Evolutionary conservation across 2,329 filamentous ascomycete genomes (phyloP), one percentile per base, ranked within the genome.

Genomic region (Arthrinium phaeospermum): DNA sequence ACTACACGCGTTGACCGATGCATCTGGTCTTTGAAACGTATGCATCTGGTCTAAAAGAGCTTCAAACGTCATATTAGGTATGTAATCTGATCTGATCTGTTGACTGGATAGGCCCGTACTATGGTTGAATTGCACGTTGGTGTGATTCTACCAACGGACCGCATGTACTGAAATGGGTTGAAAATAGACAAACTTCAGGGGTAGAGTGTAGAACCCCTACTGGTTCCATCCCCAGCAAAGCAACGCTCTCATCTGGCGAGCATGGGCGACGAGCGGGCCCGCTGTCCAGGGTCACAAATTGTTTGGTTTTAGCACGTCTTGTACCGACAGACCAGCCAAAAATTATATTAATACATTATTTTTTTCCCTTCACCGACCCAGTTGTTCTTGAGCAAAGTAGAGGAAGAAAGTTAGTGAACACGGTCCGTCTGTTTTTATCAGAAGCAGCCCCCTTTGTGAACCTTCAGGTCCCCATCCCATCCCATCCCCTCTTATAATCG

Each of bases 351-450:
- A n/a, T 24, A n/a, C 41, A 64, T 4, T 34, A 41, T 41, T 64
- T 41, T 41, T 30, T 64, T 64, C 57, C n/a, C 57, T 64, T 64
- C 57, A 64, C 57, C 57, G 57, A 64, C 57, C 57, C 57, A 64
- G 37, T 41, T 41, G 37, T 64, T 64, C 57, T 41, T 19, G 22
- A 64, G 30, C 34, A 22, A 22, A 64, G 34, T 64, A 41, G 16
- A 64, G 34, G 16, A 34, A 61, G 53, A 61, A 64, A 41, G 19
- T 34, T 41, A 57, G 16, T 34, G 30, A 64, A 41, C 57, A 64
- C 34, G 57, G 57, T n/a, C 57, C 57, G 57, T 37, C 37, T n/a
- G 34, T 64, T 22, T 64, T 64, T 37, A 64, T 37, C 57, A 41
- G 34, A 64, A 37, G 57, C 57, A 49, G 22, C 30, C 34, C 57